Conservation (phyloP, 345 rosid genomes). For the Citrus reticulata region DNA sequence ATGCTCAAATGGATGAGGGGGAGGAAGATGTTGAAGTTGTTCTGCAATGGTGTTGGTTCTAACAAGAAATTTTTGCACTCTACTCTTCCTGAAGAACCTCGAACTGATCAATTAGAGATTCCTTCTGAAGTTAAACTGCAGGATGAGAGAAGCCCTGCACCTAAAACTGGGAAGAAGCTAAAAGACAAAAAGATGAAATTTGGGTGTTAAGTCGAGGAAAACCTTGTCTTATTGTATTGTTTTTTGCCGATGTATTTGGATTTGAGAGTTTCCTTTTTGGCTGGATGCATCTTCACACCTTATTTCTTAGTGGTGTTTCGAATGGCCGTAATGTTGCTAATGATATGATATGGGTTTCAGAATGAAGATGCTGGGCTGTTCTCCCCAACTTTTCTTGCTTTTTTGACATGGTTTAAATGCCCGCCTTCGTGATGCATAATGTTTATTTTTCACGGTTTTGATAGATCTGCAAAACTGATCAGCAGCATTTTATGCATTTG, state of each 20-base stretch:
- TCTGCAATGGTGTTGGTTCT: constrained; percentile 79
- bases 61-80: constrained; percentile 71
- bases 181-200: constrained; percentile 13
- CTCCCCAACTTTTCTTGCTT: too few relatives aligned
- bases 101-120: constrained; percentile 24
- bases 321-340: neutral
- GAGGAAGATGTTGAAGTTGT: constrained; percentile 71
- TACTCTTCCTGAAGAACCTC: constrained; percentile 69
- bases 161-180: constrained; percentile 12
- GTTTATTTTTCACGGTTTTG: neutral
- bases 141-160: constrained; percentile 24
- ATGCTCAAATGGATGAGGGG: constrained; percentile 99
- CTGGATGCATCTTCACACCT: neutral
- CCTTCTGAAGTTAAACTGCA: constrained; percentile 19
- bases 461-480: neutral
- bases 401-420: too few relatives aligned
- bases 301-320: neutral
- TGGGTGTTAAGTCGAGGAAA: neutral
- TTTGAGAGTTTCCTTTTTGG: constrained; percentile 1
- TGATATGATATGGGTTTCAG: neutral
- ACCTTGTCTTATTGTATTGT: neutral
- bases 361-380: neutral
- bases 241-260: neutral
- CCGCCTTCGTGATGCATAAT: too few relatives aligned
- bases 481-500: neutral